Evolutionary conservation across 1,139 yeast genomes (phyloP).

Genomic region (Geotrichum reessii): DNA sequence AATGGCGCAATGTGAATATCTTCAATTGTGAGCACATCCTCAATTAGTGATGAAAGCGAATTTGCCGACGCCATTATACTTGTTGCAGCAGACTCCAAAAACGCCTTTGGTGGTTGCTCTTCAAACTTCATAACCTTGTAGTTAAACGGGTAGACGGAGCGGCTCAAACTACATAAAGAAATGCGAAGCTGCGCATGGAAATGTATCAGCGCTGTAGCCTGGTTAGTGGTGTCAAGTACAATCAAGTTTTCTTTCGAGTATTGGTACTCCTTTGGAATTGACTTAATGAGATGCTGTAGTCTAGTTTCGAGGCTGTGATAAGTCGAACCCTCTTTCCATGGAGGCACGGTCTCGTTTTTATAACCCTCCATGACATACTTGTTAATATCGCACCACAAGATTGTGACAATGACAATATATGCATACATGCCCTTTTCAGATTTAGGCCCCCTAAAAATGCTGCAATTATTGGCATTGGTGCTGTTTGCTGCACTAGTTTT

Average conservation of each 20-base stretch:
- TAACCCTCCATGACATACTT: constrained; percentile 26
- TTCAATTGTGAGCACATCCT: constrained; percentile 31
- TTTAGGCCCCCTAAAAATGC: too few species aligned
- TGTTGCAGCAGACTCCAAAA: constrained; percentile 30
- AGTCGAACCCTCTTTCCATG: constrained; percentile 26
- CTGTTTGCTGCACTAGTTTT: neutral
- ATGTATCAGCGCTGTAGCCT: constrained; percentile 28
- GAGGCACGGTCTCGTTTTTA: constrained; percentile 22
- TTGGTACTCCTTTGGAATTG: constrained; percentile 25
- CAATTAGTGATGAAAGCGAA: constrained; percentile 31
- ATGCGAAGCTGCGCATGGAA: constrained; percentile 27
- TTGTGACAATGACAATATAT: constrained; percentile 31
- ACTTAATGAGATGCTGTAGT: constrained; percentile 17
- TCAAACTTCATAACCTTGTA: constrained; percentile 14
- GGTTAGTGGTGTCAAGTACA: constrained; percentile 23
- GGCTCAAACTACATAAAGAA: constrained; percentile 27
- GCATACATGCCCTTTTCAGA: constrained; percentile 26
- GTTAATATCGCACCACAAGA: constrained; percentile 35
- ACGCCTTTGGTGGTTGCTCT: constrained; percentile 29
- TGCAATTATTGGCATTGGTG: constrained; percentile 7
- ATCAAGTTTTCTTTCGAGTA: constrained; percentile 25
- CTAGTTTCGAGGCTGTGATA: constrained; percentile 18
- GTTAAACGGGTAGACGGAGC: constrained; percentile 26
- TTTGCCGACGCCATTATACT: constrained; percentile 34
- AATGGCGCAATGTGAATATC: constrained; percentile 37